These are phyloP conservation scores for Trichodelitschia bisporula DNA, from an alignment of 495 filamentous ascomycete genomes.

Conservation along the genomic window DNA sequence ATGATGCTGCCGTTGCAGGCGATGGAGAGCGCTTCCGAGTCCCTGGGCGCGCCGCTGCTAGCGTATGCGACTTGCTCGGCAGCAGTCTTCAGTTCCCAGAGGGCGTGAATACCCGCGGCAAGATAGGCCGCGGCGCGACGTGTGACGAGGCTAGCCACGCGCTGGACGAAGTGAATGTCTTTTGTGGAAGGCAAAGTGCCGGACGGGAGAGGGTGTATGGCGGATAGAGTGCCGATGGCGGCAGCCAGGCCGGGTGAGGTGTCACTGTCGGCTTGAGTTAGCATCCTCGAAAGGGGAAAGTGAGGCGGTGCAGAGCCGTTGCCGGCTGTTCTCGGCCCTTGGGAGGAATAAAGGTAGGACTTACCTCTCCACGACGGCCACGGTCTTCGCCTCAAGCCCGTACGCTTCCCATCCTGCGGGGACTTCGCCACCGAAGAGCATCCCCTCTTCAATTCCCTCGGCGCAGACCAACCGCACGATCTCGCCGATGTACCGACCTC, in stretches of 20 bases:
- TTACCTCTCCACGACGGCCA: conserved; percentile 35
- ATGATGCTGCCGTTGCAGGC: conserved; percentile 41
- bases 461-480: conserved; percentile 25
- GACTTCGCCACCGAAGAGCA: conserved; percentile 29
- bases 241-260: conserved; percentile 19
- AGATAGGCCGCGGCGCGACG: conserved; percentile 35
- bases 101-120: conserved; percentile 38
- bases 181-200: conserved; percentile 18
- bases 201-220: conserved; percentile 21
- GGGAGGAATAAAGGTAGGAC: no score
- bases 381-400: conserved; percentile 31
- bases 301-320: conserved; percentile 17
- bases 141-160: conserved; percentile 27
- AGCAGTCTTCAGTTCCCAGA: conserved; percentile 30
- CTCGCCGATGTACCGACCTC: conserved; percentile 28
- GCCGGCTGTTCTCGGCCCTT: no score
- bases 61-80: conserved; percentile 18
- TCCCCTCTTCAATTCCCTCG: conserved; percentile 28
- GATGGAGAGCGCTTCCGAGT: conserved; percentile 12
- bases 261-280: conserved; percentile 19
- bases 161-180: conserved; percentile 30
- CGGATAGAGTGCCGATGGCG: conserved; percentile 23
- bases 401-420: conserved; percentile 30
- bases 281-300: no score
- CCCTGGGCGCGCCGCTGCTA: neutral